Evolutionary conservation across 2,329 filamentous ascomycete genomes (phyloP).

Genomic region (Zymoseptoria passerinii): DNA sequence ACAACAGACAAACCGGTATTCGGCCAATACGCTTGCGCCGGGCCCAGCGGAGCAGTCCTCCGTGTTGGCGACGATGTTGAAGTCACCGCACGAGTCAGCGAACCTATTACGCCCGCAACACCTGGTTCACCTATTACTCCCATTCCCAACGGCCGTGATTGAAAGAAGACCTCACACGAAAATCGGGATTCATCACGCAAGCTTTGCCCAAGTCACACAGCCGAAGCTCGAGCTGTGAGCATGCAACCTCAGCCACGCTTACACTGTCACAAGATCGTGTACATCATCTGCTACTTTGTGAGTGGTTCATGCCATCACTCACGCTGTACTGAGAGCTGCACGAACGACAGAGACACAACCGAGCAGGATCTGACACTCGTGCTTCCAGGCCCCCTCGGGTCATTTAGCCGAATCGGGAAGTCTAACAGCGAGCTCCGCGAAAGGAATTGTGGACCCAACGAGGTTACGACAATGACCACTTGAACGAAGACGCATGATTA

Average conservation of each 20-base stretch:
- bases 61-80: conserved; percentile 28
- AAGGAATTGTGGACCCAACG: not conserved
- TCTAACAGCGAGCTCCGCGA: not conserved
- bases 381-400: not conserved
- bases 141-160: not conserved
- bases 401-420: not conserved
- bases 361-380: not conserved
- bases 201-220: not conserved
- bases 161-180: not conserved
- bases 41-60: conserved; percentile 27
- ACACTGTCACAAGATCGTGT: not conserved
- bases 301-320: not conserved
- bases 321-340: not conserved
- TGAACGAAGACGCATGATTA: no score
- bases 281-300: not conserved
- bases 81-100: conserved; percentile 20
- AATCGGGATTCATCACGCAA: not conserved
- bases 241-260: not conserved
- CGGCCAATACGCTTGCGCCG: conserved; percentile 30
- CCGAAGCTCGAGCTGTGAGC: not conserved
- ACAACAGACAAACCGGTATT: conserved; percentile 27
- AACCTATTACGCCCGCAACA: conserved; percentile 27
- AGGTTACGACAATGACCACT: no score
- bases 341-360: not conserved
- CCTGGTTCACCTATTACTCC: conserved; percentile 30